Conservation (phyloP, 129 eudicot genomes). For the Lonicera japonica region DNA sequence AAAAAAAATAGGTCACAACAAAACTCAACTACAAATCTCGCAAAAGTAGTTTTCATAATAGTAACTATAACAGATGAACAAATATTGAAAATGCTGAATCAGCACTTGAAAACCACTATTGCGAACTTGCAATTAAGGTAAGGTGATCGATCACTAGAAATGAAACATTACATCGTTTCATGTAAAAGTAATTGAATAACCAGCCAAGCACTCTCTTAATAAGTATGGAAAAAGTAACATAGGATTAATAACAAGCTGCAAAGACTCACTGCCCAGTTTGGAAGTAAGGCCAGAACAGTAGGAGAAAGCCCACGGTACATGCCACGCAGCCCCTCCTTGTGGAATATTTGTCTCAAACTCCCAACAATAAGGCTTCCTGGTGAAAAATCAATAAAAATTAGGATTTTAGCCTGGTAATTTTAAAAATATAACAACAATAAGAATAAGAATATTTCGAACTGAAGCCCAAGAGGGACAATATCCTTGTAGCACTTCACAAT, state of each 20-base stretch:
- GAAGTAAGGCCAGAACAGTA: conserved; percentile 86
- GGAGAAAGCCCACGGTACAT: conserved; percentile 98
- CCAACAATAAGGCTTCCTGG: conserved; percentile 87
- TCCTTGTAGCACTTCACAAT: background rate
- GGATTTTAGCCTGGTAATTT: background rate
- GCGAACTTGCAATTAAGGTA: too few relatives aligned
- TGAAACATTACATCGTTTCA: background rate
- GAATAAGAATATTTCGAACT: background rate
- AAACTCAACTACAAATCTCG: conserved; percentile 4
- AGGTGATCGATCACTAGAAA: too few relatives aligned
- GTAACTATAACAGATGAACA: too few relatives aligned
- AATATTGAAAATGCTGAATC: too few relatives aligned
- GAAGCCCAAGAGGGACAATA: background rate
- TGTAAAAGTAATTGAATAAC: too few relatives aligned
- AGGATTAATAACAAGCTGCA: background rate
- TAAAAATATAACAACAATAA: background rate
- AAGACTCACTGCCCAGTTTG: conserved; percentile 96
- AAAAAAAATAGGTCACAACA: conserved; percentile 9
- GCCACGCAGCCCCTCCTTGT: conserved; percentile 86
- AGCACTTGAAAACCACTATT: too few relatives aligned
- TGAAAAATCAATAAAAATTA: conserved; percentile 1
- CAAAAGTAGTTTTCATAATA: too few relatives aligned
- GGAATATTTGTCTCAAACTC: conserved; percentile 73
- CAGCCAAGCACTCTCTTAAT: background rate
- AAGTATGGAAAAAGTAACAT: background rate